Evolutionary conservation across 148 eudicot species (phyloP), one percentile per base, ranked within the genome.

Genomic region (Fagopyrum tataricum): DNA sequence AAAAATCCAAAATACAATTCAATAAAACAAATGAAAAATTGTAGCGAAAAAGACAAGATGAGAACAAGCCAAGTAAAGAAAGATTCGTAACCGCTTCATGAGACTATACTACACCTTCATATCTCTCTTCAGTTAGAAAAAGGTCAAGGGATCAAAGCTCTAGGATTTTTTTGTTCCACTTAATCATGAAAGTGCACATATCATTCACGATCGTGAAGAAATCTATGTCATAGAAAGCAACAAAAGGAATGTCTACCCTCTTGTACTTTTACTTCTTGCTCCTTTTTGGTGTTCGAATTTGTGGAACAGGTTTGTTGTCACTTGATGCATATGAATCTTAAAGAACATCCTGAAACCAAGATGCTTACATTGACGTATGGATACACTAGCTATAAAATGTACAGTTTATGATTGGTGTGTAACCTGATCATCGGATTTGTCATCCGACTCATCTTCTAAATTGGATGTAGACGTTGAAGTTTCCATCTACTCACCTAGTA

Each of bases 41-140:
- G n/a, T n/a, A n/a, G n/a, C n/a, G n/a, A n/a, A n/a, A n/a, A n/a
- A n/a, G n/a, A n/a, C n/a, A n/a, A n/a, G n/a, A n/a, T n/a, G n/a
- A n/a, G n/a, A n/a, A n/a, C n/a, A n/a, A n/a, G n/a, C n/a, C n/a
- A n/a, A n/a, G n/a, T n/a, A n/a, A n/a, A n/a, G n/a, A n/a, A n/a
- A n/a, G n/a, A n/a, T n/a, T n/a, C n/a, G n/a, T n/a, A n/a, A n/a
- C n/a, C n/a, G n/a, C n/a, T n/a, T n/a, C n/a, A n/a, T n/a, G n/a
- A n/a, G n/a, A n/a, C n/a, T n/a, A n/a, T n/a, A n/a, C n/a, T 2
- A 13, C 73, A 95, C 98, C 98, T 59, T 97, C 98, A 86, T 95
- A 95, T 81, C 98, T 95, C 84, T 95, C 98, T 73, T 97, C 98
- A 66, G 96, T 87, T 6, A 95, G 92, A 77, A 83, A 90, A 51